Evolutionary conservation across 106 monocot genomes (phyloP).

Genomic region (Allium sativum): DNA sequence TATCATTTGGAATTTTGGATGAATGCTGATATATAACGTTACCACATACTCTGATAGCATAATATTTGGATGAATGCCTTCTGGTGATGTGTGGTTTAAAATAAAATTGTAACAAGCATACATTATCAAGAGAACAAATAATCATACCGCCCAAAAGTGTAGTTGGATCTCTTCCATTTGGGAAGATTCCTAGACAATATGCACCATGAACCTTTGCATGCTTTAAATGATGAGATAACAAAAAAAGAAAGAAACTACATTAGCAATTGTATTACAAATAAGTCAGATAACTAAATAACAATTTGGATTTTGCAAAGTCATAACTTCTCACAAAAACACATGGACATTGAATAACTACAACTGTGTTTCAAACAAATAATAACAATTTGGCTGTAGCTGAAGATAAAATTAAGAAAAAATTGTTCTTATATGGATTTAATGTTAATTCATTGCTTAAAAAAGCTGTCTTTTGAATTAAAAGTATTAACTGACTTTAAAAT

Average conservation of each 20-base stretch:
- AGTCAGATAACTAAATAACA: too few relatives aligned
- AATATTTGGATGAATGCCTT: too few relatives aligned
- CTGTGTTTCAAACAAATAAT: background rate
- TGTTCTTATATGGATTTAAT: too few relatives aligned
- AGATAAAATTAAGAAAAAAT: background rate
- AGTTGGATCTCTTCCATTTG: conserved; percentile 76
- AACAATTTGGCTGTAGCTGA: background rate
- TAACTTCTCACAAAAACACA: too few relatives aligned
- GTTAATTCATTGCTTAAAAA: too few relatives aligned
- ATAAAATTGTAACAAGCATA: background rate
- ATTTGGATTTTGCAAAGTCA: too few relatives aligned
- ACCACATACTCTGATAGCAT: too few relatives aligned
- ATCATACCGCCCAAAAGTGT: conserved; percentile 83
- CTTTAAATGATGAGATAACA: conserved; percentile 17
- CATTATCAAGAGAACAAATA: background rate
- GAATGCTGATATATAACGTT: too few relatives aligned
- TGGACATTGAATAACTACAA: background rate
- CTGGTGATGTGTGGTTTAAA: too few relatives aligned
- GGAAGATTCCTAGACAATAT: conserved; percentile 91
- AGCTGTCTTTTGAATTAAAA: too few relatives aligned
- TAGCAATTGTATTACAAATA: background rate
- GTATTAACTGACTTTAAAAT: too few relatives aligned
- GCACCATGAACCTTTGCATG: conserved; percentile 87
- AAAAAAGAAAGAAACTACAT: background rate
- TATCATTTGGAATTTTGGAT: too few relatives aligned